Base-by-base conservation (phyloP, 768 basidiomycete species). In the Leucocoprinus leucothites region DNA sequence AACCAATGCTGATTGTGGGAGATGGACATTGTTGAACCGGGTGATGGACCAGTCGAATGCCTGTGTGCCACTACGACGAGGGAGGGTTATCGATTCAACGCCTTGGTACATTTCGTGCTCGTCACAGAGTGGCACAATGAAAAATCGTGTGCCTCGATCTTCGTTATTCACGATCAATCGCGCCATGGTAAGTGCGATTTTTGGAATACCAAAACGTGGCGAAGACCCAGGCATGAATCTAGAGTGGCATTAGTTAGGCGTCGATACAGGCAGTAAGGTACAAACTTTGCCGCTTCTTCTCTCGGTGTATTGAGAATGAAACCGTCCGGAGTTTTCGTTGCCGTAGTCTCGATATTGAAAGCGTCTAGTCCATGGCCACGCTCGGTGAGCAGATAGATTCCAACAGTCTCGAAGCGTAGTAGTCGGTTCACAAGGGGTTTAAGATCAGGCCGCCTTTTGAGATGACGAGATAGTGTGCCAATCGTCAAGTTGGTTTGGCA, bases 171-270 rank as follows among this genome's bases (percentile, higher is more conserved):
- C 74, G 18, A 84, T 77, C 24, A 84, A 66, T 34, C 73, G 72
- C 11, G 82, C 82, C 74, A 82, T 80, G 24, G 83, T 81, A 28
- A 84, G 59, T 13, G 81, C 81, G 4, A 83, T 70, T 57, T 82
- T 82, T 1, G 80, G 70, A n/a, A 81, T 71, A 4, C 76, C 75
- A 60, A 81, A 82, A 6, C 69, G 63, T 1, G 82, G 81, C 9
- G 77, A 78, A 3, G 82, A 78, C 21, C 80, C 75, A 8, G 82
- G 81, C 82, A 84, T 83, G 60, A 82, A 83, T 59, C 83, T 83
- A 21, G 31, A 3, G 13, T 28, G 55, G 26, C 48, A 48, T 41
- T 60, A 26, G 43, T 44, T 49, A 56, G 53, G 48, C 53, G 25
- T 52, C 13, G 41, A 22, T 44, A 40, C 25, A 34, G 25, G 18